A percentile compares a stretch with the other conserved stretches of the same genome.
Conservation (phyloP, 805 yeast species). For the Scheffersomyces spartinae region DNA sequence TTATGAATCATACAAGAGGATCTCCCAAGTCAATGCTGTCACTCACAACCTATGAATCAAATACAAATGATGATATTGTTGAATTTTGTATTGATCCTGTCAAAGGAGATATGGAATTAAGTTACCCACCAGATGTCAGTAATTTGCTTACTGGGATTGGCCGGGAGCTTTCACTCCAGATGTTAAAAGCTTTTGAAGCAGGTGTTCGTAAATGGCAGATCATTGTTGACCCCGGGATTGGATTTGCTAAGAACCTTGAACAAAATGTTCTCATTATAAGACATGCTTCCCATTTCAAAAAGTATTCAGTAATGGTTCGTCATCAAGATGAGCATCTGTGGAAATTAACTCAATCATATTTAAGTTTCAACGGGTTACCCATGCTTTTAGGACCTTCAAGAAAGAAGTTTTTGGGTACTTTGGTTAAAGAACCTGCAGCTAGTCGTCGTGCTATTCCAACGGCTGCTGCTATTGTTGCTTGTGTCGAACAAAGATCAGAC, state of each 20-base stretch:
- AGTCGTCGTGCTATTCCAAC: slow-evolving; percentile 65
- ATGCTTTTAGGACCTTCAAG: slow-evolving; percentile 81
- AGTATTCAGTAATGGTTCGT: slow-evolving; percentile 26
- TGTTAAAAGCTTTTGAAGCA: slow-evolving; percentile 40
- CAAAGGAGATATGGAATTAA: slow-evolving; percentile 11
- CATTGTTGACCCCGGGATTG: slow-evolving; percentile 88
- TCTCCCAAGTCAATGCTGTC: slow-evolving; percentile 60
- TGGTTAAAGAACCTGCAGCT: slow-evolving; percentile 49
- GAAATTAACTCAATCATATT: slow-evolving; percentile 11
- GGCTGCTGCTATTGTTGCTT: slow-evolving; percentile 59
- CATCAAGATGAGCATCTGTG: slow-evolving; percentile 7
- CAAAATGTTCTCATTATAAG: slow-evolving; percentile 64
- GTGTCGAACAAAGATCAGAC: slow-evolving; percentile 64
- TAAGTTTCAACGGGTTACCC: slow-evolving; percentile 45
- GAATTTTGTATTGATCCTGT: slow-evolving; percentile 23
- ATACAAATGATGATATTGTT: slow-evolving; percentile 20
- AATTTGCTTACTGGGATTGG: slow-evolving; percentile 46
- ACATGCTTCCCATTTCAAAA: slow-evolving; percentile 35
- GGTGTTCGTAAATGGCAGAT: slow-evolving; percentile 88
- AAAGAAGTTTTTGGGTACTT: slow-evolving; percentile 71
- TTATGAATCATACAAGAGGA: slow-evolving; percentile 81
- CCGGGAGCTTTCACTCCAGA: slow-evolving; percentile 48
- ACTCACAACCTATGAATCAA: slow-evolving; percentile 41
- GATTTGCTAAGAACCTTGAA: slow-evolving; percentile 75
- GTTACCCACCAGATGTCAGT: slow-evolving; percentile 10